A percentile compares a stretch with the other conserved stretches of the same genome.
These are phyloP conservation scores for Polytrichum formosum DNA, from an alignment of 225 moss, liverwort and hornwort species.

Conservation along the genomic window DNA sequence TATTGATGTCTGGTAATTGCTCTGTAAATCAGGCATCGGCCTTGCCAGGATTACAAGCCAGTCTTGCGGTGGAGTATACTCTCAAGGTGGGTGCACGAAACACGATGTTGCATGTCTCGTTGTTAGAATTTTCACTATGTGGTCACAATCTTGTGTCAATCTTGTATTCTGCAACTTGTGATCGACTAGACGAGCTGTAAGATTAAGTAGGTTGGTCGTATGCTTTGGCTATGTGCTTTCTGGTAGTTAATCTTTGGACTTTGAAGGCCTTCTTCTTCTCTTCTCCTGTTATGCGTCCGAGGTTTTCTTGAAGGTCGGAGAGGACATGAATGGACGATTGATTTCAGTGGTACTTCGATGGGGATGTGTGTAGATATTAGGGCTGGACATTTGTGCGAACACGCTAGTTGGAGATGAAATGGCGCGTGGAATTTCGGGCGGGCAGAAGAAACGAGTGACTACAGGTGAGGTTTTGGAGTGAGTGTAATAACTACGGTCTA, in stretches of 20 bases:
- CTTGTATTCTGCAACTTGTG: too few species aligned
- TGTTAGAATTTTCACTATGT: too few species aligned
- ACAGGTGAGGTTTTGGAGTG: constrained; percentile 11
- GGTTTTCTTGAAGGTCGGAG: not conserved
- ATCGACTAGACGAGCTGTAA: too few species aligned
- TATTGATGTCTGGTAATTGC: too few species aligned
- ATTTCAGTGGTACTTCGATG: not conserved
- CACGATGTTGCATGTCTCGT: too few species aligned
- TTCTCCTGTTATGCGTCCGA: not conserved
- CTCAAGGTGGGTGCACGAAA: constrained; percentile 12
- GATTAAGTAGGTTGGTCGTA: too few species aligned
- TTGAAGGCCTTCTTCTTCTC: not conserved
- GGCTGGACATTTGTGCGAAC: constrained; percentile 48
- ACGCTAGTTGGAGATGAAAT: constrained; percentile 46
- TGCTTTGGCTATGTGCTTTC: not conserved
- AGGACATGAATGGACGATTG: not conserved
- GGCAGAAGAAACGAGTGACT: constrained; percentile 53
- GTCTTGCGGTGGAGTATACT: constrained; percentile 37
- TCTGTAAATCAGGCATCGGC: constrained; percentile 30
- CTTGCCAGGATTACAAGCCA: constrained; percentile 23
- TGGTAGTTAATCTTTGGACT: not conserved
- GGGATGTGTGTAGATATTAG: constrained; percentile 16
- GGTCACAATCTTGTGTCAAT: too few species aligned
- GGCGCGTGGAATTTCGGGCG: constrained; percentile 48
- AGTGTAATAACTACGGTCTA: not conserved